Base-by-base conservation (phyloP, 2,329 filamentous ascomycete species). In the Cercospora sojina region DNA sequence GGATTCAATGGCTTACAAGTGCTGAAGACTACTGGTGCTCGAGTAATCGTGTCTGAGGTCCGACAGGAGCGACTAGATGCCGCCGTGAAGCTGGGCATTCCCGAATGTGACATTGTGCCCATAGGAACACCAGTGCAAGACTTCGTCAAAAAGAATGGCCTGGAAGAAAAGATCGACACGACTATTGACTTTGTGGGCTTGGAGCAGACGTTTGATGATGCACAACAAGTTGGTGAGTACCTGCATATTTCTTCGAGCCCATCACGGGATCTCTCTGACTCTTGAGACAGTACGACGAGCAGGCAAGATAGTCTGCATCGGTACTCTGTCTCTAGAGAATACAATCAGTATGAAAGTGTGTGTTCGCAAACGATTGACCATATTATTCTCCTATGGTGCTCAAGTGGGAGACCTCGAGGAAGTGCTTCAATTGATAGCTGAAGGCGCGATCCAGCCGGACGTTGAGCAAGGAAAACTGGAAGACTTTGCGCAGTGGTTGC, bases 171-270 rank as follows among this genome's bases (percentile, higher is more conserved):
- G 20, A 66, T 70, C 16, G 69, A 70, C 56, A 66, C 64, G 4
- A 66, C 62, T 7, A 62, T 69, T 25, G 69, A 70, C 53, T 67
- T 70, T 27, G 67, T 64, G 13, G 64, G 69, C 3, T 76, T 71
- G 18, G 70, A 76, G 29, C 78, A 80, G 68, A 80, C 79, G 0
- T 79, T 80, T 63, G 65, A 72, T 3, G 79, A 80, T 73, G 77
- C 78, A 5, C 75, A 77, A 57, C 64, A 74, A 6, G 77, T 78
- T 59, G 76, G 75, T 77, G 66, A 51, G 75, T 72, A 3, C 2
- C n/a, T n/a, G n/a, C n/a, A n/a, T n/a, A 41, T n/a, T 3, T 41
- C 2, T 41, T 16, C 13, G 8, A 32, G 5, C 31, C 31, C 9
- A 5, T 32, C 31, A 9, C 31, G 9, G 9, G 5, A 32, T 5